These are phyloP conservation scores for Aquilaria yunnanensis DNA, from an alignment of 345 rosid genomes.

Conservation along the genomic window DNA sequence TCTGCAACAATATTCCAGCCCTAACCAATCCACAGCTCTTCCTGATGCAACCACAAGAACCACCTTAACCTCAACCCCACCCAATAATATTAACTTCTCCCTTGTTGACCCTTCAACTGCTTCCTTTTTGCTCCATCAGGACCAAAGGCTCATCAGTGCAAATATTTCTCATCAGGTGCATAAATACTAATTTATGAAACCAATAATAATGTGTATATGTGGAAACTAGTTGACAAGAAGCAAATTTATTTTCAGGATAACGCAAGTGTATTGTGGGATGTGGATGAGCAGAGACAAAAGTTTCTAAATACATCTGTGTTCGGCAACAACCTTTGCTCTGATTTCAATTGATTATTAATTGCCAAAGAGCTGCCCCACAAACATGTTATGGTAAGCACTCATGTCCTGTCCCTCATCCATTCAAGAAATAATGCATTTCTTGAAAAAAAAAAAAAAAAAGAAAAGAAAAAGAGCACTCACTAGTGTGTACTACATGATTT, in stretches of 20 bases:
- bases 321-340: slow-evolving; percentile 43
- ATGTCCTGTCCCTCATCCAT: slow-evolving; percentile 21
- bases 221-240: too few species aligned
- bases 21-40: slow-evolving; percentile 26
- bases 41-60: slow-evolving; percentile 28
- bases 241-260: slow-evolving; percentile 29
- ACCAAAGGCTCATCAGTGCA: slow-evolving; percentile 10
- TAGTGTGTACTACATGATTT: too few species aligned
- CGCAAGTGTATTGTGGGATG: slow-evolving; percentile 38
- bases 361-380: slow-evolving; percentile 32
- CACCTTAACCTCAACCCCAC: slow-evolving; percentile 17
- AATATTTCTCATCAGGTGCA: too few species aligned
- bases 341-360: slow-evolving; percentile 32
- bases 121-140: slow-evolving; percentile 26
- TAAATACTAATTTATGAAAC: too few species aligned
- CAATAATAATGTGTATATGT: too few species aligned
- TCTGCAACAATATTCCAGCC: slow-evolving; percentile 29
- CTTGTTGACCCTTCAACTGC: slow-evolving; percentile 21
- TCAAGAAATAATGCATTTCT: slow-evolving; percentile 4
- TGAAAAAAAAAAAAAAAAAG: slow-evolving; percentile 7
- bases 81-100: slow-evolving; percentile 18
- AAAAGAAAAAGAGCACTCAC: background rate
- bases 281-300: slow-evolving; percentile 45
- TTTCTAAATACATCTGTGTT: slow-evolving; percentile 38
- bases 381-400: slow-evolving; percentile 27